These are phyloP conservation scores for Cutaneotrichosporon sp. DNA, from an alignment of 1,284 basidiomycete genomes.

Conservation along the genomic window DNA sequence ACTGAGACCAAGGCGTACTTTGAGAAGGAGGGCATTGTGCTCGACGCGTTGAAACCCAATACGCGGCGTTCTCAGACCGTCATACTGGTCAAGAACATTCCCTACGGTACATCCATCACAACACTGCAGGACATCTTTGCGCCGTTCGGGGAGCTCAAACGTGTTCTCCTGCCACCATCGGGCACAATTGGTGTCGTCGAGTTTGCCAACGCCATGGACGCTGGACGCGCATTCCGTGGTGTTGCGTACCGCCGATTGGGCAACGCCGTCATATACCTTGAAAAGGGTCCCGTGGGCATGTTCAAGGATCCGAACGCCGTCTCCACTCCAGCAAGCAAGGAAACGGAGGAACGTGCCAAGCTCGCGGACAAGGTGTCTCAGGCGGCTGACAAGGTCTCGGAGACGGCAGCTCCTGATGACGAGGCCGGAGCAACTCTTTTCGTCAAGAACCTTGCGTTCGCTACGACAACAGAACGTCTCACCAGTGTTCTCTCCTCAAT, in stretches of 20 bases:
- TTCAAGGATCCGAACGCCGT: conserved; percentile 50
- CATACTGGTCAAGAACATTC: conserved; percentile 94
- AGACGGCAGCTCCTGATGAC: conserved; percentile 52
- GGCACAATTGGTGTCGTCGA: conserved; percentile 94
- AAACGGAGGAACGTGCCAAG: conserved; percentile 49
- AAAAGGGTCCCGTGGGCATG: conserved; percentile 82
- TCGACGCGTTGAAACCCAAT: conserved; percentile 50
- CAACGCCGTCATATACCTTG: conserved; percentile 84
- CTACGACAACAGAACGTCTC: conserved; percentile 74
- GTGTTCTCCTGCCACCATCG: conserved; percentile 81
- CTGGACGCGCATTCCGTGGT: conserved; percentile 68
- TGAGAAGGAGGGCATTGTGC: conserved; percentile 56
- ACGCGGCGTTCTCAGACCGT: conserved; percentile 66
- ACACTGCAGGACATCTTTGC: conserved; percentile 75
- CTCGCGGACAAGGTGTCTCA: conserved; percentile 30
- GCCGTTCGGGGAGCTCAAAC: conserved; percentile 66
- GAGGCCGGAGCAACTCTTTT: conserved; percentile 79
- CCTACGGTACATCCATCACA: conserved; percentile 74
- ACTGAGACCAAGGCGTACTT: conserved; percentile 89
- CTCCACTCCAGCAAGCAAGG: conserved; percentile 28
- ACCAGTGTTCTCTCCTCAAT: conserved; percentile 67
- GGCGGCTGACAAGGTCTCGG: conserved; percentile 16
- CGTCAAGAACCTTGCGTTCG: conserved; percentile 89
- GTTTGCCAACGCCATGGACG: conserved; percentile 66
- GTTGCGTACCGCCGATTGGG: conserved; percentile 84